A percentile compares a stretch with the other conserved stretches of the same genome.
phyloP scores from a whole-genome alignment of 768 basidiomycete species.

The Boletus subcaerulescens region DNA sequence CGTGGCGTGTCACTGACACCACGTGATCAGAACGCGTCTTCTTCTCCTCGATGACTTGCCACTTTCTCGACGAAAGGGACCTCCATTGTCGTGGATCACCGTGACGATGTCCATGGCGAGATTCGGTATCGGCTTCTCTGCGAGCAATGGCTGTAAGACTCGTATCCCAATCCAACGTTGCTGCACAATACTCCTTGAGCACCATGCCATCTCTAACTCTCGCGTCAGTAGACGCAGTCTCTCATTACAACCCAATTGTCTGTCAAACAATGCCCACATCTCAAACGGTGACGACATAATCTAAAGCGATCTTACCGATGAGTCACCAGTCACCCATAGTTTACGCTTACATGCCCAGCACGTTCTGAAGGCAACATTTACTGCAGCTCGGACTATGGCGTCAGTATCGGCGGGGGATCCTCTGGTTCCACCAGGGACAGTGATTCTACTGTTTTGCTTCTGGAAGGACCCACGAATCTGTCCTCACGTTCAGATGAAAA shows the following conservation, averaged over 20 bases:
- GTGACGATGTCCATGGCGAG: no score
- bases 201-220: constrained; percentile 23
- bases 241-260: constrained; percentile 22
- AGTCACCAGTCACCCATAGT: no score
- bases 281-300: constrained; percentile 68
- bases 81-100: no score
- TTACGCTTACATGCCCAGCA: constrained; percentile 33
- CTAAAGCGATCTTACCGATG: constrained; percentile 29
- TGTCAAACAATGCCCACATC: no score
- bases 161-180: constrained; percentile 32
- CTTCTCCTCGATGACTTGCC: not conserved
- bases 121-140: not conserved
- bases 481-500: no score
- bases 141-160: constrained; percentile 1
- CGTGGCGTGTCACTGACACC: constrained; percentile 8
- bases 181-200: constrained; percentile 51
- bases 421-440: no score
- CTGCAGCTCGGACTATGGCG: no score
- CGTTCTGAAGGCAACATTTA: constrained; percentile 51
- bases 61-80: no score
- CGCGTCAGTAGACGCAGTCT: constrained; percentile 45
- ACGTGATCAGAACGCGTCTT: constrained; percentile 21
- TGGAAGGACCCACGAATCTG: no score
- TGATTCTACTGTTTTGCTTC: no score
- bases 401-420: no score